A percentile compares a stretch with the other conserved stretches of the same genome.
These are phyloP conservation scores for Dactylellina leptospora DNA, from an alignment of 2,329 filamentous ascomycete genomes.

Conservation along the genomic window DNA sequence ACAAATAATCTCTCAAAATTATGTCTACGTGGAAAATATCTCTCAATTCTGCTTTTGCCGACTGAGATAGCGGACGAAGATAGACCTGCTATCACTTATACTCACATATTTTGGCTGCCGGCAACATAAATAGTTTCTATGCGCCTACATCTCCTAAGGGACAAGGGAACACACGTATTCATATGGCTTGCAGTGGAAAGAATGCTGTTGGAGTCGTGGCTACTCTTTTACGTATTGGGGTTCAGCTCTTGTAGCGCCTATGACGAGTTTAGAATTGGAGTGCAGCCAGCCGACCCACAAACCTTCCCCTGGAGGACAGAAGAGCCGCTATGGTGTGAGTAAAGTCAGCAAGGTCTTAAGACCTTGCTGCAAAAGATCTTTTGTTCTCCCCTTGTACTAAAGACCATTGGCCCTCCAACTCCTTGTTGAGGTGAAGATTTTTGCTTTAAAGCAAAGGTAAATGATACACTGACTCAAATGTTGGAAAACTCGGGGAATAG, in stretches of 20 bases:
- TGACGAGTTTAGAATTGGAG: conserved; percentile 32
- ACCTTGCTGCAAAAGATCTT: neutral
- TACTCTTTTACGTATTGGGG: neutral
- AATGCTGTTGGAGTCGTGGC: neutral
- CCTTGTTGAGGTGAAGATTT: no score
- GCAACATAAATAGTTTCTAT: no score
- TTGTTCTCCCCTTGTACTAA: no score
- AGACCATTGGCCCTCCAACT: neutral
- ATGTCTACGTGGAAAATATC: no score
- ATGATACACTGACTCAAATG: neutral
- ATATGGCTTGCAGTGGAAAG: no score
- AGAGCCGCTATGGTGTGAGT: conserved; percentile 43
- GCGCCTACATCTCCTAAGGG: no score
- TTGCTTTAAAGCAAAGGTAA: neutral
- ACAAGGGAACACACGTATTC: no score
- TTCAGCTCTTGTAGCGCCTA: conserved; percentile 5
- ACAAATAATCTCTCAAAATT: no score
- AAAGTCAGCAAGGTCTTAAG: neutral
- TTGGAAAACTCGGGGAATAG: neutral
- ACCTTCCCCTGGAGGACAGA: conserved; percentile 30
- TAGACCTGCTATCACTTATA: no score
- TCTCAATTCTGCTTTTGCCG: no score
- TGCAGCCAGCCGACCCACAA: conserved; percentile 21
- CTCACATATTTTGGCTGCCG: no score
- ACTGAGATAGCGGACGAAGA: no score